Conservation (phyloP, 331 rosid species). For the Prunus yedoensis region DNA sequence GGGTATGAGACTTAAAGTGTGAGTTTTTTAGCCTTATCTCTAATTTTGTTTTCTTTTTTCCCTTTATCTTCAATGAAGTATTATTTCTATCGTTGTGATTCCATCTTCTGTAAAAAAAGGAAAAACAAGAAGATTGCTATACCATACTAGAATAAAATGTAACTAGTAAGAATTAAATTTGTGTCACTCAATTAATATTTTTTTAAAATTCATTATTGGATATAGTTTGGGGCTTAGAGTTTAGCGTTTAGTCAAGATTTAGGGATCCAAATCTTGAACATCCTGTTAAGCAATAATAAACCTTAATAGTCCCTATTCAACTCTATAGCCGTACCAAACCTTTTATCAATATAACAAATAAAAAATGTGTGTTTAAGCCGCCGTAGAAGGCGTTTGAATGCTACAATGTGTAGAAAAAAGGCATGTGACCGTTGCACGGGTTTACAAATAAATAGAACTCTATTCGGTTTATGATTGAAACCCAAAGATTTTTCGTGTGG, state of each 20-base stretch:
- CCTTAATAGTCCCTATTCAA: background rate
- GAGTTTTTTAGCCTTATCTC: constrained; percentile 35
- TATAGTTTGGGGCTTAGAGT: background rate
- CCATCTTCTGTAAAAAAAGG: background rate
- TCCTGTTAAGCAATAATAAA: background rate
- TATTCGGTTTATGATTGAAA: no score
- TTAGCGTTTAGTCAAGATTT: background rate
- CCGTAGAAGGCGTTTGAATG: no score
- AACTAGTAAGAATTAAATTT: background rate
- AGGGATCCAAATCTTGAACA: background rate
- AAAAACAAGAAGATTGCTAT: background rate
- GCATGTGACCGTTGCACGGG: no score
- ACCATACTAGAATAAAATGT: background rate
- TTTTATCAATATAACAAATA: background rate
- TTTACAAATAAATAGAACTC: no score
- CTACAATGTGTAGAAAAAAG: no score
- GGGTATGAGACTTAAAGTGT: constrained; percentile 94
- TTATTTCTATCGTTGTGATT: background rate
- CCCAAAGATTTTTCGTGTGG: no score
- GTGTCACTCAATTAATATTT: background rate
- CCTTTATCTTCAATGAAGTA: background rate
- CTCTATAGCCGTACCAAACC: background rate
- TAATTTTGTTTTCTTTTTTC: background rate
- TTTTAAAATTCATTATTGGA: background rate
- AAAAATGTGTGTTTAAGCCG: background rate